Evolutionary conservation across 495 filamentous ascomycete species (phyloP).

Genomic region (Penicillium steckii): DNA sequence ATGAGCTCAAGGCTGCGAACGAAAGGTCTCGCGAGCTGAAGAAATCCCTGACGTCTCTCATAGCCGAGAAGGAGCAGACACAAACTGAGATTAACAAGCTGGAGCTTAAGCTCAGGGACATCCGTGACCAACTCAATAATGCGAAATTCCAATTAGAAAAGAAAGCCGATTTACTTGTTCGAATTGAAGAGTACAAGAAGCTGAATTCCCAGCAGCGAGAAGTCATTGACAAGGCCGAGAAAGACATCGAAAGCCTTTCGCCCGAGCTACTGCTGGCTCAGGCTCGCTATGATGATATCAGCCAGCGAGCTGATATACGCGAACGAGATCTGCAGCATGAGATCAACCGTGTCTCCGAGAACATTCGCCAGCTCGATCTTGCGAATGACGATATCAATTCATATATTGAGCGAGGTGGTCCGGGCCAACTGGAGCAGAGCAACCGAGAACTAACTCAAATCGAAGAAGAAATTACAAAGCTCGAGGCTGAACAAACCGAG

Average conservation of each 20-base stretch:
- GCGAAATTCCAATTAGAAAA: constrained; percentile 74
- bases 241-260: constrained; percentile 64
- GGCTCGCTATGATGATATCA: constrained; percentile 70
- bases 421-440: constrained; percentile 64
- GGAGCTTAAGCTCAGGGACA: constrained; percentile 70
- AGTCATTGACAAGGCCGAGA: constrained; percentile 62
- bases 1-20: constrained; percentile 63
- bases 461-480: constrained; percentile 59
- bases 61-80: constrained; percentile 67
- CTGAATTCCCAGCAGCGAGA: constrained; percentile 67
- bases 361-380: constrained; percentile 70
- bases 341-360: constrained; percentile 67
- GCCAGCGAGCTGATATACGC: constrained; percentile 64
- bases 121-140: constrained; percentile 64
- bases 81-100: constrained; percentile 62
- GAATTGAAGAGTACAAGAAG: constrained; percentile 70
- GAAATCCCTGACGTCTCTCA: constrained; percentile 59
- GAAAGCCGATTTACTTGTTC: constrained; percentile 62
- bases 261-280: constrained; percentile 75
- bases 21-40: constrained; percentile 66
- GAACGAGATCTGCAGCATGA: constrained; percentile 74
- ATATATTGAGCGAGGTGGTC: constrained; percentile 76
- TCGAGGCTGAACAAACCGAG: constrained; percentile 65
- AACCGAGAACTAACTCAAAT: constrained; percentile 66
- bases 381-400: constrained; percentile 74